Percentiles rank a stretch among this genome's conserved stretches.
These are phyloP conservation scores for Elymus sibiricus DNA, from an alignment of 176 grass and related monocot genomes.

Conservation along the genomic window DNA sequence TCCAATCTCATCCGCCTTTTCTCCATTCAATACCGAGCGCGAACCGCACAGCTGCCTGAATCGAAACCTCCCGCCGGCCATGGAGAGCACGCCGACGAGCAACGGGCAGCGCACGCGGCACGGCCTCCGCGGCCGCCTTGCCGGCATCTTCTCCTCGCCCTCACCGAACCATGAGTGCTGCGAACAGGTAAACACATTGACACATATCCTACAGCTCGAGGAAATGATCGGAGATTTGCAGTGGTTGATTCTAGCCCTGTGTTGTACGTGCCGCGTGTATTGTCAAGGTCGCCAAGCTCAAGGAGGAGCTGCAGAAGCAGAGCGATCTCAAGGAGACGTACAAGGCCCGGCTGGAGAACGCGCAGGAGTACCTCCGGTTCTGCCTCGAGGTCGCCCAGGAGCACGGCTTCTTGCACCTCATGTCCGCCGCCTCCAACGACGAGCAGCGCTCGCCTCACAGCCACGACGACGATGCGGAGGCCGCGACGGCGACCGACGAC, in stretches of 20 bases:
- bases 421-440: slow-evolving; percentile 26
- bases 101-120: background rate
- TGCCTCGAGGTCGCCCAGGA: slow-evolving; percentile 57
- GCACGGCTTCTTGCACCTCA: slow-evolving; percentile 55
- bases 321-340: slow-evolving; percentile 59
- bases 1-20: background rate
- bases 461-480: background rate
- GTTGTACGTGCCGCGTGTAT: background rate
- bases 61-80: background rate
- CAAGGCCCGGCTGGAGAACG: slow-evolving; percentile 49
- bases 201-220: background rate
- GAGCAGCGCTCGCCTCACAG: background rate
- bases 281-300: slow-evolving; percentile 33
- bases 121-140: slow-evolving; percentile 25
- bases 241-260: background rate
- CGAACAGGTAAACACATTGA: background rate
- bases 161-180: background rate
- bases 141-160: slow-evolving; percentile 28
- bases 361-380: slow-evolving; percentile 55
- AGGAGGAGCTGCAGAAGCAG: slow-evolving; percentile 42
- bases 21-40: background rate
- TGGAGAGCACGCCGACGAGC: background rate
- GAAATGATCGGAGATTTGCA: background rate
- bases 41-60: background rate
- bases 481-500: background rate